These are phyloP conservation scores for Fraxinus paxiana DNA, from an alignment of 305 asterid genomes.

Conservation along the genomic window DNA sequence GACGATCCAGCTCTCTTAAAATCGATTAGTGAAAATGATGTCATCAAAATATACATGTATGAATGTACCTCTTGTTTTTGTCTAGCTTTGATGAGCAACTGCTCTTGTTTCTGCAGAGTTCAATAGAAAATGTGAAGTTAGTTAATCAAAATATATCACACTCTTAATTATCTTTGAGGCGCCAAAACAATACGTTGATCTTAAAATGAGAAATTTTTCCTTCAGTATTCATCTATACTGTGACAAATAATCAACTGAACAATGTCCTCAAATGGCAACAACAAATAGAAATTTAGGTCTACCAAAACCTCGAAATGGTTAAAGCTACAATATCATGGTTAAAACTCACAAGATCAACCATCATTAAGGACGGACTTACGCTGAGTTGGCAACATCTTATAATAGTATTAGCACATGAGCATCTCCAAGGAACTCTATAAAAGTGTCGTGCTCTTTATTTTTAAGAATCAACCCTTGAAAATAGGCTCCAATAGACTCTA, in stretches of 20 bases:
- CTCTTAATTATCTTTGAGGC: background rate
- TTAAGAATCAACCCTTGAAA: background rate
- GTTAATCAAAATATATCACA: constrained; percentile 8
- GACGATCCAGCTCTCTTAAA: background rate
- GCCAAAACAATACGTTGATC: background rate
- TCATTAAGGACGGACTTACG: background rate
- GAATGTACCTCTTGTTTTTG: constrained; percentile 60
- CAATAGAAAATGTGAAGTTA: constrained; percentile 19
- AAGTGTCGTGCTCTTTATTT: background rate
- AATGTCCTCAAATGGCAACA: constrained; percentile 1
- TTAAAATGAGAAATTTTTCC: constrained; percentile 10
- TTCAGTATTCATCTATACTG: constrained; percentile 1
- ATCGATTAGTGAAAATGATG: background rate
- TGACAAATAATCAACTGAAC: background rate
- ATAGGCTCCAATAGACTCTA: background rate
- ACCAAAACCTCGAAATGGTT: background rate
- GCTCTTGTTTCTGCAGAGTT: constrained; percentile 62
- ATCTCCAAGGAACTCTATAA: background rate
- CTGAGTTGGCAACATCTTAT: background rate
- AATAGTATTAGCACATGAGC: background rate
- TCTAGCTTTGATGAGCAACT: constrained; percentile 57
- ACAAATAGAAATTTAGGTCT: background rate
- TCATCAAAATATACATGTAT: constrained; percentile 21
- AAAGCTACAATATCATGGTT: background rate
- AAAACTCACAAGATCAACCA: background rate